Evolutionary conservation across 192 early-diverging fungal genomes (phyloP).

Genomic region (Neocallimastix lanati): DNA sequence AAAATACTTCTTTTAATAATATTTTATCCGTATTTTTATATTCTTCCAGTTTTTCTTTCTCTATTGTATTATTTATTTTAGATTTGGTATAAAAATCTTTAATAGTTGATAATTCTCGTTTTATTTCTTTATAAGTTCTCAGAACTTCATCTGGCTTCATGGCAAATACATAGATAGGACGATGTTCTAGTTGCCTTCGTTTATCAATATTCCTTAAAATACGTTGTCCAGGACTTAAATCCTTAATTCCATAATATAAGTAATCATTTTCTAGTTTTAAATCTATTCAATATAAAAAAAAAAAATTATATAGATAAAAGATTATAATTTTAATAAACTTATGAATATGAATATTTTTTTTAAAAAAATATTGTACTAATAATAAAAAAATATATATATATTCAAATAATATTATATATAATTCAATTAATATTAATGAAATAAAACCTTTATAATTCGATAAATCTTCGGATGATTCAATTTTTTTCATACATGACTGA

Average conservation of each 20-base stretch:
- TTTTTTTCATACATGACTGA: background rate
- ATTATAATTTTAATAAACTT: too few species aligned
- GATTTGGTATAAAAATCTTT: background rate
- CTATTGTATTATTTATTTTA: background rate
- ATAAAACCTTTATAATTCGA: background rate
- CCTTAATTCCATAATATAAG: background rate
- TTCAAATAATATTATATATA: too few species aligned
- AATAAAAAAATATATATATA: too few species aligned
- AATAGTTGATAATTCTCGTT: background rate
- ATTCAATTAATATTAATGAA: too few species aligned
- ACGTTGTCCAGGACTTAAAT: background rate
- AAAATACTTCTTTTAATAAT: background rate
- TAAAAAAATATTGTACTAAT: too few species aligned
- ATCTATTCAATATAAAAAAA: too few species aligned
- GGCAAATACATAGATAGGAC: background rate
- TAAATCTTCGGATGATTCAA: background rate
- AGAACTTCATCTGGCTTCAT: background rate
- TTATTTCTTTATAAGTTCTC: background rate
- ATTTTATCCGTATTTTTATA: background rate
- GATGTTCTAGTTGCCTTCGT: background rate
- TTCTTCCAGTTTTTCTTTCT: background rate
- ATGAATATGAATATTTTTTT: too few species aligned
- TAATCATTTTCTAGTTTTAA: background rate
- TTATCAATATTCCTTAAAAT: background rate
- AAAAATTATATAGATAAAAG: too few species aligned